phyloP scores from a whole-genome alignment of 2,329 filamentous ascomycete species.

The Trematosphaeria pertusa region DNA sequence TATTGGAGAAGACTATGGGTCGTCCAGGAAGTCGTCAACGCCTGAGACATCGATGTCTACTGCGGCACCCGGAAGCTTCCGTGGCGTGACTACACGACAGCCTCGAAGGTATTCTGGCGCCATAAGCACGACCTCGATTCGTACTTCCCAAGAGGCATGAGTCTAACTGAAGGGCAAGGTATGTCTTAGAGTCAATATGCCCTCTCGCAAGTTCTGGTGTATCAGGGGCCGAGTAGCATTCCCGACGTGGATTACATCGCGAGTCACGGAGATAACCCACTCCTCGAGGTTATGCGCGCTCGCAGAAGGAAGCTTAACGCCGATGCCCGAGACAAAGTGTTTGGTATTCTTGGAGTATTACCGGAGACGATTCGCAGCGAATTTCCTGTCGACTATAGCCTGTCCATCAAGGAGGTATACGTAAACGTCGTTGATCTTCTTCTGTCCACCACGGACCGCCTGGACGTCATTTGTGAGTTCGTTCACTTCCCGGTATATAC shows the following conservation, averaged over 20 bases:
- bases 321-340: conserved; percentile 48
- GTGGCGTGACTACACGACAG: conserved; percentile 39
- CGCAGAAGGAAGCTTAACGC: conserved; percentile 35
- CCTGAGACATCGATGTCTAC: conserved; percentile 43
- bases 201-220: conserved; percentile 16
- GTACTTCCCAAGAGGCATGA: conserved; percentile 14
- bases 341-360: conserved; percentile 45
- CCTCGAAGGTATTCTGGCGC: conserved; percentile 27
- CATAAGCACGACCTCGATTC: conserved; percentile 18
- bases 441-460: conserved; percentile 24
- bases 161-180: conserved; percentile 1
- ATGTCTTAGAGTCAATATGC: conserved; percentile 7
- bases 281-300: conserved; percentile 31
- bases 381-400: conserved; percentile 40
- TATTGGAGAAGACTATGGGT: conserved; percentile 53
- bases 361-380: conserved; percentile 28
- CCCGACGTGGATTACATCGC: conserved; percentile 16
- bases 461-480: conserved; percentile 47
- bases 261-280: conserved; percentile 16
- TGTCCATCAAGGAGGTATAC: conserved; percentile 44
- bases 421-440: conserved; percentile 45
- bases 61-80: conserved; percentile 46
- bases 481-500: conserved; percentile 42
- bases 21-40: conserved; percentile 53
- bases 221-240: conserved; percentile 26